A percentile compares a stretch with the other conserved stretches of the same genome.
Conservation (phyloP, 2,329 filamentous ascomycete genomes). For the Alternaria metachromatica region DNA sequence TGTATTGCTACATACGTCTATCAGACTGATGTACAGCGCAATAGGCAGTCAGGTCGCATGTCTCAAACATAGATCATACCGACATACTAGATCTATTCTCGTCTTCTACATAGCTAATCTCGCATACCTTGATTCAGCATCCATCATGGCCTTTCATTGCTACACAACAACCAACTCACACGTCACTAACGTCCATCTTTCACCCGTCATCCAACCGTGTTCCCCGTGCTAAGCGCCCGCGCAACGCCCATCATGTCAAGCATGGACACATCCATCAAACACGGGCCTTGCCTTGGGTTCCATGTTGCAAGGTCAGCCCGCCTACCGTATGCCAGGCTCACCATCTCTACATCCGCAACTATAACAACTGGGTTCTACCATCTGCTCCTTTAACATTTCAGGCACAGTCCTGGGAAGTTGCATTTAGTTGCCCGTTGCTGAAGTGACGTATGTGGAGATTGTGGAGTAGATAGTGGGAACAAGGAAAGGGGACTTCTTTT, state of each 20-base stretch:
- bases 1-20: not conserved
- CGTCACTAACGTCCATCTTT: not conserved
- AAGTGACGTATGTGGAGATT: constrained; percentile 1
- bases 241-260: not conserved
- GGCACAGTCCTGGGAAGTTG: not conserved
- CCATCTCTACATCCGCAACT: not conserved
- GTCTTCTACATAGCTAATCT: not conserved
- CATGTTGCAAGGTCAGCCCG: not conserved
- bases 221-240: not conserved
- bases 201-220: not conserved
- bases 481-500: not conserved
- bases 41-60: not conserved
- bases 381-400: not conserved
- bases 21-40: not conserved
- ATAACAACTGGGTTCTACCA: not conserved
- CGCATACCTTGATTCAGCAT: not conserved
- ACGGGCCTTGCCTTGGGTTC: not conserved
- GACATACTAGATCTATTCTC: not conserved
- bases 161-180: not conserved
- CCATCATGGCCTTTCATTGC: not conserved
- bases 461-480: not conserved
- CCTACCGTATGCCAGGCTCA: not conserved
- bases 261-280: not conserved
- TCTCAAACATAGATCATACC: not conserved
- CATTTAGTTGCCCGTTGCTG: not conserved